Base-by-base conservation (phyloP, 495 filamentous ascomycete genomes). In the Aspergillus asperescens region DNA sequence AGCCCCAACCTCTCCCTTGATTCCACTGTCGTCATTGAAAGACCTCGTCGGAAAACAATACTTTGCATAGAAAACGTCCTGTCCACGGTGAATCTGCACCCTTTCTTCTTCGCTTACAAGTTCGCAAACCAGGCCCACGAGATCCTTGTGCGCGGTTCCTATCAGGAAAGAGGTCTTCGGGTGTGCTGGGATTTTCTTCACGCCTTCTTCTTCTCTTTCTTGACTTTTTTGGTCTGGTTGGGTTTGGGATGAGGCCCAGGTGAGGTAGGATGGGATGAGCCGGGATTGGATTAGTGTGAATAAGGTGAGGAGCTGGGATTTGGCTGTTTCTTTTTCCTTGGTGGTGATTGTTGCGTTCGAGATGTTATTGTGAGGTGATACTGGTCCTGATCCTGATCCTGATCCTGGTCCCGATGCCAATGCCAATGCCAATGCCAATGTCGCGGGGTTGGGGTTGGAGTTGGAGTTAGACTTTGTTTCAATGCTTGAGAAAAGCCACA, bases 401-500 rank as follows among this genome's bases (percentile, higher is more conserved):
- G n/a, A n/a, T n/a, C n/a, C n/a, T n/a, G n/a, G n/a, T n/a, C n/a
- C n/a, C n/a, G n/a, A n/a, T n/a, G n/a, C n/a, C n/a, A n/a, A n/a
- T n/a, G n/a, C n/a, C n/a, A n/a, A n/a, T n/a, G n/a, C n/a, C n/a
- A n/a, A n/a, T n/a, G n/a, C n/a, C n/a, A n/a, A n/a, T n/a, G n/a
- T n/a, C n/a, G n/a, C 56, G 31, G n/a, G 25, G 40, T 13, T 34
- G n/a, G 23, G 29, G 47, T 45, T 44, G 27, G 49, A 18, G 32
- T 37, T 25, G 27, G 25, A 31, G 5, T 53, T 48, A 25, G 37
- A 15, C 3, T 25, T 8, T n/a, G 58, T 60, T 55, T 86, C 83
- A 1, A 80, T 56, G 16, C 79, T 81, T 24, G 68, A 75, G 55
- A 80, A 87, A 4, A 86, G 22, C 73, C 79, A 77, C 12, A 81